Conservation (phyloP, 108 stramenopile genomes). For the Chaetoceros muelleri region DNA sequence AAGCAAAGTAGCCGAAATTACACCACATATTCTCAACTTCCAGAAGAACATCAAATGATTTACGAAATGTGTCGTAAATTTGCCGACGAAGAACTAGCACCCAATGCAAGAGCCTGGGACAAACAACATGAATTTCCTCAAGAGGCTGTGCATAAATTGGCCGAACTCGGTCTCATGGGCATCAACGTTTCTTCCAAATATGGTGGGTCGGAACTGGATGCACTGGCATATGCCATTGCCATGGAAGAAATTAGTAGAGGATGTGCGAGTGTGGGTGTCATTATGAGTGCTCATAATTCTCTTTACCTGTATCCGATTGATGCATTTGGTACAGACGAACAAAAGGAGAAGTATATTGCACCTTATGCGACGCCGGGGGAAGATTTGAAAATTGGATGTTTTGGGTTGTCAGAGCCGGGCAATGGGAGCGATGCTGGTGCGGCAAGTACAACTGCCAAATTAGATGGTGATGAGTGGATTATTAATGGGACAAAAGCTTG, state of each 20-base stretch:
- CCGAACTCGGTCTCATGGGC: constrained; percentile 95
- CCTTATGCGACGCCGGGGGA: constrained; percentile 49
- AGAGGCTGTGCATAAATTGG: constrained; percentile 46
- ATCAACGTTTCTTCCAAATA: constrained; percentile 72
- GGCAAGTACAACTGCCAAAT: constrained; percentile 83
- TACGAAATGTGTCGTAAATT: constrained; percentile 93
- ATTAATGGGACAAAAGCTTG: constrained; percentile 98
- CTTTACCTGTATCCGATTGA: constrained; percentile 91
- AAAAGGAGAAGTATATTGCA: constrained; percentile 67
- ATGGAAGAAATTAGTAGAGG: constrained; percentile 97
- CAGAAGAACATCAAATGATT: constrained; percentile 90
- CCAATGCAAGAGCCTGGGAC: constrained; percentile 88
- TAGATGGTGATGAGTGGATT: constrained; percentile 83
- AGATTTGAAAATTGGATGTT: constrained; percentile 65
- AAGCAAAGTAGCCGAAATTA: constrained; percentile 19
- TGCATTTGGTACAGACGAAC: constrained; percentile 79
- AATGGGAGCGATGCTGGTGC: constrained; percentile 93
- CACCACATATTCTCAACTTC: constrained; percentile 64
- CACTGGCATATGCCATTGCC: constrained; percentile 93
- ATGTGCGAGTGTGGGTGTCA: constrained; percentile 92
- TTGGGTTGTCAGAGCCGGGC: constrained; percentile 86
- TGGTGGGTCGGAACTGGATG: constrained; percentile 88
- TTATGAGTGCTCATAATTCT: constrained; percentile 93
- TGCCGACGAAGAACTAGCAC: constrained; percentile 88
- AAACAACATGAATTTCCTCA: constrained; percentile 71